Evolutionary conservation across 306 rosid species (phyloP).

Genomic region (Cucumis melo): DNA sequence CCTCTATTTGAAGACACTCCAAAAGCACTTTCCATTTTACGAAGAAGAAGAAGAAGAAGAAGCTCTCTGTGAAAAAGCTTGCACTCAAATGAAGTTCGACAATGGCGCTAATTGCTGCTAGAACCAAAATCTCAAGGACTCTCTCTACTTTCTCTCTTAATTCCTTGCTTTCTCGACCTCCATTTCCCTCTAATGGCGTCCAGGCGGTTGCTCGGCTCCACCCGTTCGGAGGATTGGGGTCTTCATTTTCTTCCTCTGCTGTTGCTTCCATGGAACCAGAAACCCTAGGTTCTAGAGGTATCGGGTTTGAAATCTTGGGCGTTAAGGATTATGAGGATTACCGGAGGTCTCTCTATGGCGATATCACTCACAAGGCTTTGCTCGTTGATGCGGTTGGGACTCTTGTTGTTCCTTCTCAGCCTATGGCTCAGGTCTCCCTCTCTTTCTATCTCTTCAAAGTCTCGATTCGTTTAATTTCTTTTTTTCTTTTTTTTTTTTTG

Average conservation of each 20-base stretch:
- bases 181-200: constrained; percentile 9
- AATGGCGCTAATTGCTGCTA: constrained; percentile 37
- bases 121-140: constrained; percentile 24
- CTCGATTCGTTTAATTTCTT: background rate
- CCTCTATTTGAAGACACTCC: background rate
- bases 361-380: constrained; percentile 79
- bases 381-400: constrained; percentile 96
- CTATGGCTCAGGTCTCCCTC: constrained; percentile 72
- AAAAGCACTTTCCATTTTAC: background rate
- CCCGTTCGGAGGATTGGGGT: background rate
- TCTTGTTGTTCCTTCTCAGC: constrained; percentile 89
- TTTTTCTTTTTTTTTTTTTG: background rate
- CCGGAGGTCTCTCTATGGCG: constrained; percentile 71
- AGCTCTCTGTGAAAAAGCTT: background rate
- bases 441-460: background rate
- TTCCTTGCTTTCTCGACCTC: constrained; percentile 11
- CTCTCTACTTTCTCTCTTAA: background rate
- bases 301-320: constrained; percentile 28
- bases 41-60: background rate
- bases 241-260: constrained; percentile 20
- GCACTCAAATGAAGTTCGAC: constrained; percentile 30
- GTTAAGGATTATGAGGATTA: constrained; percentile 77
- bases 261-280: constrained; percentile 19
- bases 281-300: constrained; percentile 10
- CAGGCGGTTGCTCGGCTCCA: background rate